A percentile compares a stretch with the other conserved stretches of the same genome.
phyloP scores from a whole-genome alignment of 768 basidiomycete species.

The Naganishia onofrii region DNA sequence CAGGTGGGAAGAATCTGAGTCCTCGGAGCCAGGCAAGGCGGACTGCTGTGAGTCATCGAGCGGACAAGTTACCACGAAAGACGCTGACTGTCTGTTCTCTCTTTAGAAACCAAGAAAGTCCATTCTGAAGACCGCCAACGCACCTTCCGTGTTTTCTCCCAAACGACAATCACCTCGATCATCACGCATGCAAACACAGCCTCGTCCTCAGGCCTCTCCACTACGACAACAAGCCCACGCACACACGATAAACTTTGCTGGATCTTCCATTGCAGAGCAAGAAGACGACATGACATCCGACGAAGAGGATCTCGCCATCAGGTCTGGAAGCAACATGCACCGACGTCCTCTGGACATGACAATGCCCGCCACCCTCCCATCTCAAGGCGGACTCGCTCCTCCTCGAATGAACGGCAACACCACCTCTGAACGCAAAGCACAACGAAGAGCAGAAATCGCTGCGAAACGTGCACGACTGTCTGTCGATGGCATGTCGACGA shows the following conservation, averaged over 20 bases:
- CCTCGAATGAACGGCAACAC: conserved; percentile 12
- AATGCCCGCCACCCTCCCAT: conserved; percentile 18
- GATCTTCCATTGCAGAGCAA: not conserved
- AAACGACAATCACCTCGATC: conserved; percentile 7
- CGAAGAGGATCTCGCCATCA: conserved; percentile 17
- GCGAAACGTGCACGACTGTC: conserved; percentile 17
- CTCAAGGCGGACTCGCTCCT: conserved; percentile 11
- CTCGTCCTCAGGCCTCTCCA: conserved; percentile 24
- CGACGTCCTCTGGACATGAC: conserved; percentile 12
- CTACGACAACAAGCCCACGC: conserved; percentile 37
- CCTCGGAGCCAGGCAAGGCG: conserved; percentile 2
- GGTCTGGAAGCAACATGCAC: not conserved
- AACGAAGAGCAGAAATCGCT: conserved; percentile 25
- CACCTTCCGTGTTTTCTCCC: conserved; percentile 19
- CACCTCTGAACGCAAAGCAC: conserved; percentile 13
- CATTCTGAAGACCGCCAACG: conserved; percentile 39
- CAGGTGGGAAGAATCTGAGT: not conserved
- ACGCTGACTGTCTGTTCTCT: not conserved
- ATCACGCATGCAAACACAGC: not conserved
- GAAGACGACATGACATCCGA: conserved; percentile 20
- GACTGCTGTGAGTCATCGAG: not conserved
- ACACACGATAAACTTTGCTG: conserved; percentile 37
- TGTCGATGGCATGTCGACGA: conserved; percentile 22
- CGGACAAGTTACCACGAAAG: not conserved
- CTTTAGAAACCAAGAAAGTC: conserved; percentile 47